A percentile compares a stretch with the other conserved stretches of the same genome.
phyloP scores from a whole-genome alignment of 1,284 basidiomycete genomes.

The Tausonia pullulans region DNA sequence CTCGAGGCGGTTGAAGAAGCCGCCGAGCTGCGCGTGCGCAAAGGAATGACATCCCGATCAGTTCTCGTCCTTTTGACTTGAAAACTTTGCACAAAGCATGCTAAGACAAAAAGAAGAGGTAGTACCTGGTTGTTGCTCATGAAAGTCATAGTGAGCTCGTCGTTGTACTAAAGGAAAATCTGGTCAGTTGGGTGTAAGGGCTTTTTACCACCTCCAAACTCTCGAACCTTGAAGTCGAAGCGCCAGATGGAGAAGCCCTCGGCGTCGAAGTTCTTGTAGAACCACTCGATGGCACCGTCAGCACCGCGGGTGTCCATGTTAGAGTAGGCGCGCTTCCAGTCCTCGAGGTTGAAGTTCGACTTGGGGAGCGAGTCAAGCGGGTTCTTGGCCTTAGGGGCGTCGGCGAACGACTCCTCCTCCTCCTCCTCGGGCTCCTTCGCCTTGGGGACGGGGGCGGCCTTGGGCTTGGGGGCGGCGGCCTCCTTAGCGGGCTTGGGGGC shows the following conservation, averaged over 20 bases:
- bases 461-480: conserved; percentile 46
- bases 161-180: conserved; percentile 61
- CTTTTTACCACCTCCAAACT: too few species aligned
- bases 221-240: conserved; percentile 56
- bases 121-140: conserved; percentile 49
- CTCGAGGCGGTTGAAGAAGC: conserved; percentile 93
- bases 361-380: conserved; percentile 87
- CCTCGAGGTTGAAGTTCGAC: conserved; percentile 86
- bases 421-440: conserved; percentile 52
- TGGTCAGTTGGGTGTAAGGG: background rate
- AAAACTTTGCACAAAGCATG: too few species aligned
- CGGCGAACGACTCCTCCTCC: conserved; percentile 47
- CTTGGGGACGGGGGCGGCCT: conserved; percentile 47
- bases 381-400: conserved; percentile 73
- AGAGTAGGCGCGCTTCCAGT: conserved; percentile 96
- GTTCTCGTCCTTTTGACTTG: conserved; percentile 18
- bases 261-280: conserved; percentile 82
- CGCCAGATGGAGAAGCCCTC: conserved; percentile 87
- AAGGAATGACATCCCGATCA: background rate
- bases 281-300: conserved; percentile 45
- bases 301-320: conserved; percentile 90
- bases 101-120: conserved; percentile 34
- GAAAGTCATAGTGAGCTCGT: conserved; percentile 82
- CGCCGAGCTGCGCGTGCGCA: conserved; percentile 61
- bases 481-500: conserved; percentile 40